Evolutionary conservation across 176 grass and related monocot genomes (phyloP), one percentile per base, ranked within the genome.

Genomic region (Triticum urartu): DNA sequence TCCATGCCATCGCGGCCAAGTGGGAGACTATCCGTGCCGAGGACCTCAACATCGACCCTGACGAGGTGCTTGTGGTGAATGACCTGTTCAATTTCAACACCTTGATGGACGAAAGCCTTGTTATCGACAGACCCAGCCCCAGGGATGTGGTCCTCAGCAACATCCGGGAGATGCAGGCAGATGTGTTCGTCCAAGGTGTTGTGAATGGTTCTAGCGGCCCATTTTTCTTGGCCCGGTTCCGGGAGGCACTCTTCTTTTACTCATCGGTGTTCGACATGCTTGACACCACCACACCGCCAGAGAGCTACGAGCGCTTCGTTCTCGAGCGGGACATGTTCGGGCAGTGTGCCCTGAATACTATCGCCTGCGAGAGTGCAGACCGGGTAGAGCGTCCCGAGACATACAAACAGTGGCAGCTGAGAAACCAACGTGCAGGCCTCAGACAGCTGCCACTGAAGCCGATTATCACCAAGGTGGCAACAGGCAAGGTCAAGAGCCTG

Each of bases 351-450:
- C 65, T 89, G 25, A 92, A 89, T 84, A 72, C 50, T 50, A 77
- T 89, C 0, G 48, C 87, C 2, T 92, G 91, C 28, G 87, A 92
- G 43, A 84, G 91, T 33, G 56, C 72, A 25, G 87, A 89, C 20
- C 79, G 84, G 12, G 74, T 87, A 62, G 74, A 84, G 33, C 85
- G 87, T 21, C 91, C 91, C 1, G 84, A 92, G 86, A 92, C 80
- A 6, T 92, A 92, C n/a, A 92, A 77, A 54, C 91, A 89, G 60
- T 92, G 91, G 87, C 87, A 84, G 72, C 43, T 77, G 56, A 72
- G 91, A 60, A 76, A 89, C 79, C 77, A 77, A 22, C 64, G 87
- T 8, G 87, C 84, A 4, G 87, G 87, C 42, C 66, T 92, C 42
- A 92, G 73, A 68, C 87, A 92, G 75, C 80, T 92, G 32, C 83